Percentiles rank a stretch among this genome's conserved stretches.
Evolutionary conservation across 2,329 filamentous ascomycete species (phyloP).

Genomic region (Alternaria tenuissima): DNA sequence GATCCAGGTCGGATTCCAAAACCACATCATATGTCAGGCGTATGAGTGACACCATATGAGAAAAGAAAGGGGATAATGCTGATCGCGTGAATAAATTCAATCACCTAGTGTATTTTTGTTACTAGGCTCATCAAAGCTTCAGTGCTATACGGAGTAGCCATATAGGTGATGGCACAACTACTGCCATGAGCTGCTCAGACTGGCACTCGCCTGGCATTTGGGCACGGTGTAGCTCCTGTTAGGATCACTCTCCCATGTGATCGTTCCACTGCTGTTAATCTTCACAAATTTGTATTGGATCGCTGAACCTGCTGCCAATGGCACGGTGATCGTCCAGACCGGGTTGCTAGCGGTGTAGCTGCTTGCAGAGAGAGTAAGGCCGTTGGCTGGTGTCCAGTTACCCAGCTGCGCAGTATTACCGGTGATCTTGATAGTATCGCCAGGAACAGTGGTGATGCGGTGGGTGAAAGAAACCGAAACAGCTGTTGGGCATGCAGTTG

Average conservation of each 20-base stretch:
- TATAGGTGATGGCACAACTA: background rate
- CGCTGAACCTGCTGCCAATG: slow-evolving; percentile 51
- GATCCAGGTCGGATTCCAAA: background rate
- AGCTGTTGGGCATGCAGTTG: slow-evolving; percentile 32
- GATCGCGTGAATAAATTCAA: background rate
- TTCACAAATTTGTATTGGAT: slow-evolving; percentile 59
- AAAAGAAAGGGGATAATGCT: background rate
- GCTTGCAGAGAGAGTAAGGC: slow-evolving; percentile 52
- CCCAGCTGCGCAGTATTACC: slow-evolving; percentile 58
- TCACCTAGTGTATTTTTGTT: background rate
- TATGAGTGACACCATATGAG: background rate
- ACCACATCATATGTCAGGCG: background rate
- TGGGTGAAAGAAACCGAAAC: slow-evolving; percentile 56
- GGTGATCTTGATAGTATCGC: slow-evolving; percentile 59
- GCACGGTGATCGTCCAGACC: slow-evolving; percentile 57
- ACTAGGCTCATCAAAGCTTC: background rate
- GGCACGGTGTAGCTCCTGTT: slow-evolving; percentile 54
- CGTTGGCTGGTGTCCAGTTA: slow-evolving; percentile 52
- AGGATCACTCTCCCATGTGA: slow-evolving; percentile 56
- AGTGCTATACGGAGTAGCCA: background rate
- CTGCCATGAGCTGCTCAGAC: slow-evolving; percentile 35
- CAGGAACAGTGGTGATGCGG: slow-evolving; percentile 57
- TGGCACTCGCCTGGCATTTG: slow-evolving; percentile 34
- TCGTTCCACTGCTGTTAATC: slow-evolving; percentile 55
- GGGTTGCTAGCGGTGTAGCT: slow-evolving; percentile 57